Evolutionary conservation across 2,329 filamentous ascomycete genomes (phyloP).

Genomic region (Fulvia fulva): DNA sequence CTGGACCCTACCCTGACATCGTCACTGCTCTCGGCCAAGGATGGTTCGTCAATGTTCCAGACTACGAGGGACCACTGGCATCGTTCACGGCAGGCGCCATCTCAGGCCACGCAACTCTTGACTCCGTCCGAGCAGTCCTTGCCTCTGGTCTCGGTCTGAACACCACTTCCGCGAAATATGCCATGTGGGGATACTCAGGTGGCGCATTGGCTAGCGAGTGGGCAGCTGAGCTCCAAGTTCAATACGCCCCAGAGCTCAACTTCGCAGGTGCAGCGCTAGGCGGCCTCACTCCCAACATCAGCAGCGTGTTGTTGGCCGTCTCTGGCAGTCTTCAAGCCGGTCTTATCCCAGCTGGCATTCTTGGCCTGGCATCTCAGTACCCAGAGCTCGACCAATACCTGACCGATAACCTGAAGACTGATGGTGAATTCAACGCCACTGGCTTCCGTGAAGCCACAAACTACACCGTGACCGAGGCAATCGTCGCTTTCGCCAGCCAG

Average conservation of each 20-base stretch:
- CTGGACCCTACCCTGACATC: conserved; percentile 23
- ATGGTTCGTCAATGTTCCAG: conserved; percentile 48
- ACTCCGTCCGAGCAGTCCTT: conserved; percentile 43
- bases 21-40: conserved; percentile 39
- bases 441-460: conserved; percentile 32
- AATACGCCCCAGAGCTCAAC: conserved; percentile 52
- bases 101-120: conserved; percentile 43
- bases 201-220: conserved; percentile 51
- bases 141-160: conserved; percentile 23
- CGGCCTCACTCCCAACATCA: conserved; percentile 44
- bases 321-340: conserved; percentile 29
- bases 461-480: conserved; percentile 26
- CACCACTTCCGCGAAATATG: conserved; percentile 20
- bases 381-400: conserved; percentile 31
- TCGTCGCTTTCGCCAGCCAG: conserved; percentile 30
- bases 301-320: conserved; percentile 34
- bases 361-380: conserved; percentile 36
- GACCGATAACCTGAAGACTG: conserved; percentile 24
- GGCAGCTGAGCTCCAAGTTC: conserved; percentile 50
- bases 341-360: conserved; percentile 34
- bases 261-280: conserved; percentile 50
- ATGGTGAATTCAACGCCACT: conserved; percentile 34
- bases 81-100: conserved; percentile 42
- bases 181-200: conserved; percentile 55
- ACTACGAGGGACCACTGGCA: conserved; percentile 43